Conservation (phyloP, 106 monocot species). For the Dendrobium officinale region DNA sequence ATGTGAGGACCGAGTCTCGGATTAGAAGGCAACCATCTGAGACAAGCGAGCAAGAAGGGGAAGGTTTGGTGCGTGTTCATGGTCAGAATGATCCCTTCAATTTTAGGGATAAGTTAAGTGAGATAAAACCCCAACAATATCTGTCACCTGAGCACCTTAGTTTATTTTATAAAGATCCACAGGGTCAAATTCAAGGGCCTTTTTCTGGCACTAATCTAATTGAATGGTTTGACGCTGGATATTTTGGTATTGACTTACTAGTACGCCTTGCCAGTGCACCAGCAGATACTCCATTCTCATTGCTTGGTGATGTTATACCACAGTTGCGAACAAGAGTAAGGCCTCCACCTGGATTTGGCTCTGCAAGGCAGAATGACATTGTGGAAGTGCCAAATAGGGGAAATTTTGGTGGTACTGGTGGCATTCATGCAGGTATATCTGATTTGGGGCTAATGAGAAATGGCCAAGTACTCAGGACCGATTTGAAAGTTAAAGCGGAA, state of each 20-base stretch:
- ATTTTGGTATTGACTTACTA: constrained; percentile 94
- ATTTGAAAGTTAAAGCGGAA: constrained; percentile 45
- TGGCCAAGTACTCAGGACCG: constrained; percentile 27
- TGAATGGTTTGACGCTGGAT: constrained; percentile 94
- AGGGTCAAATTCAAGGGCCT: constrained; percentile 94
- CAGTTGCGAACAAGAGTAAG: constrained; percentile 68
- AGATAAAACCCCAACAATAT: constrained; percentile 30
- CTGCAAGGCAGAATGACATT: constrained; percentile 33
- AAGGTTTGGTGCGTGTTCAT: background rate
- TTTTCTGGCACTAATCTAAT: constrained; percentile 88
- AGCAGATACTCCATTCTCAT: constrained; percentile 52
- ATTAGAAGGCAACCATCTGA: constrained; percentile 30
- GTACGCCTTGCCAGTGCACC: constrained; percentile 64
- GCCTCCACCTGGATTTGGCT: constrained; percentile 85
- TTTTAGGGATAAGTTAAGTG: constrained; percentile 23
- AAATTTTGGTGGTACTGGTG: constrained; percentile 17
- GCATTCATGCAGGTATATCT: constrained; percentile 20
- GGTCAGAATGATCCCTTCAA: constrained; percentile 15
- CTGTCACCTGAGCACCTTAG: constrained; percentile 66
- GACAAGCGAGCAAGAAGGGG: constrained; percentile 7
- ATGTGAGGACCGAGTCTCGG: constrained; percentile 14
- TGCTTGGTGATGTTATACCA: constrained; percentile 97
- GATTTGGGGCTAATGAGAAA: constrained; percentile 32
- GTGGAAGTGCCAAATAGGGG: constrained; percentile 23
- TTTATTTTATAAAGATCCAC: constrained; percentile 86